A percentile compares a stretch with the other conserved stretches of the same genome.
phyloP scores from a whole-genome alignment of 805 yeast species.

The Candida cerambycidarum region DNA sequence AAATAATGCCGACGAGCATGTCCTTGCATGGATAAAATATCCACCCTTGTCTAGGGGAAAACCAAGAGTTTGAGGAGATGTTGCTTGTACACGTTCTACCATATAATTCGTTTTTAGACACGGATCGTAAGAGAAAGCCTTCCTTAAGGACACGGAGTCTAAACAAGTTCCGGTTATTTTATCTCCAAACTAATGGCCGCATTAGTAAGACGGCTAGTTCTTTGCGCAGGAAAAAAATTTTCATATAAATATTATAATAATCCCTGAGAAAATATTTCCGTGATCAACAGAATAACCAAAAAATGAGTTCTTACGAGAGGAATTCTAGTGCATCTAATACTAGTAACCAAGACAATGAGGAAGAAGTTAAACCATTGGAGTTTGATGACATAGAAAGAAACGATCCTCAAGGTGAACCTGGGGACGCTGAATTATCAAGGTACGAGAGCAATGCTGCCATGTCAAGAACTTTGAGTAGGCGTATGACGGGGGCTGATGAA shows the following conservation, averaged over 20 bases:
- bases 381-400: conserved; percentile 5
- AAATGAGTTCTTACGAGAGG: conserved; percentile 2
- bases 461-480: conserved; percentile 22
- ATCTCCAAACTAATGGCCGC: neutral
- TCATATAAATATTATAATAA: conserved; percentile 3
- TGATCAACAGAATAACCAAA: no score
- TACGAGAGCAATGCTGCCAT: conserved; percentile 23
- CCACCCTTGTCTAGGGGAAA: no score
- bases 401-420: conserved; percentile 10
- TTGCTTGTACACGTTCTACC: no score
- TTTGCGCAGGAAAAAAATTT: conserved; percentile 5
- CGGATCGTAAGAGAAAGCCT: no score
- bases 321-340: conserved; percentile 1
- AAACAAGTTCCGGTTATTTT: neutral
- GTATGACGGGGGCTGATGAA: conserved; percentile 28
- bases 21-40: no score
- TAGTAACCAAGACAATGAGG: conserved; percentile 1
- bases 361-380: conserved; percentile 1
- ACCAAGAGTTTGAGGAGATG: no score
- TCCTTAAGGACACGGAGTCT: neutral
- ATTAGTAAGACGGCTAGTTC: conserved; percentile 1
- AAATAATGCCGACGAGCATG: no score
- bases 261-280: neutral
- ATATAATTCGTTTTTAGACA: no score
- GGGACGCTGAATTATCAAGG: conserved; percentile 24